A percentile compares a stretch with the other conserved stretches of the same genome.
These are phyloP conservation scores for Exophiala viscosa DNA, from an alignment of 2,329 filamentous ascomycete genomes.

Conservation along the genomic window DNA sequence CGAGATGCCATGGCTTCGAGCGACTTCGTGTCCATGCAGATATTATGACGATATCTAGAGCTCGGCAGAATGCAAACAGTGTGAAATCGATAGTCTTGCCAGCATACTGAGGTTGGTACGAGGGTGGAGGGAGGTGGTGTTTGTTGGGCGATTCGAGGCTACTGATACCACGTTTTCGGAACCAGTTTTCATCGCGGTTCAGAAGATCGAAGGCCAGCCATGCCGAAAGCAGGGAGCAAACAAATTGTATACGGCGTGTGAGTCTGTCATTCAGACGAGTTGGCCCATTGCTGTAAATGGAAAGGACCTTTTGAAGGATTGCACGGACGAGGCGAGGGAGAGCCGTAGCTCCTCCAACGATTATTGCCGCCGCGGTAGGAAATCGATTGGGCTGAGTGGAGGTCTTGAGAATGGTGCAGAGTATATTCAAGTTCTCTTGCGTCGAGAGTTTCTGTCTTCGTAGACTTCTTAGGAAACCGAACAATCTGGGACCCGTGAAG, in stretches of 20 bases:
- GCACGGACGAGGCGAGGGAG: slow-evolving; percentile 36
- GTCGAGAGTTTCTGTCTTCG: slow-evolving; percentile 31
- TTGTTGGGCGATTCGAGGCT: slow-evolving; percentile 16
- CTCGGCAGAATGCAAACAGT: slow-evolving; percentile 70
- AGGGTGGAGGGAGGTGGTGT: slow-evolving; percentile 20
- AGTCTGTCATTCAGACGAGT: background rate
- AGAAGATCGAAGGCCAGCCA: slow-evolving; percentile 48
- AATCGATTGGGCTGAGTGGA: slow-evolving; percentile 29
- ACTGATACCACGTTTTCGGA: slow-evolving; percentile 16
- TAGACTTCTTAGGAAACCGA: slow-evolving; percentile 39
- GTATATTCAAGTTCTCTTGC: slow-evolving; percentile 34
- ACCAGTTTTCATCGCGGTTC: slow-evolving; percentile 35
- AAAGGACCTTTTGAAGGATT: slow-evolving; percentile 29
- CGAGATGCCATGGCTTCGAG: slow-evolving; percentile 21
- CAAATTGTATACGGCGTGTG: slow-evolving; percentile 33
- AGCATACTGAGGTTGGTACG: slow-evolving; percentile 44
- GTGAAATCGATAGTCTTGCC: slow-evolving; percentile 79
- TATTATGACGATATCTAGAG: slow-evolving; percentile 66
- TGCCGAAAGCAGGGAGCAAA: slow-evolving; percentile 48
- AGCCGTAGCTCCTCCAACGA: slow-evolving; percentile 51
- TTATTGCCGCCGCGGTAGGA: slow-evolving; percentile 41
- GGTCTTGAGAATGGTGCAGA: slow-evolving; percentile 24
- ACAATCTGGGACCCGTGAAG: slow-evolving; percentile 44
- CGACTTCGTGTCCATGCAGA: slow-evolving; percentile 58
- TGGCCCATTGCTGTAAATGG: slow-evolving; percentile 8